A percentile compares a stretch with the other conserved stretches of the same genome.
phyloP scores from a whole-genome alignment of 2,329 filamentous ascomycete species.

The Hansfordia pulvinata region DNA sequence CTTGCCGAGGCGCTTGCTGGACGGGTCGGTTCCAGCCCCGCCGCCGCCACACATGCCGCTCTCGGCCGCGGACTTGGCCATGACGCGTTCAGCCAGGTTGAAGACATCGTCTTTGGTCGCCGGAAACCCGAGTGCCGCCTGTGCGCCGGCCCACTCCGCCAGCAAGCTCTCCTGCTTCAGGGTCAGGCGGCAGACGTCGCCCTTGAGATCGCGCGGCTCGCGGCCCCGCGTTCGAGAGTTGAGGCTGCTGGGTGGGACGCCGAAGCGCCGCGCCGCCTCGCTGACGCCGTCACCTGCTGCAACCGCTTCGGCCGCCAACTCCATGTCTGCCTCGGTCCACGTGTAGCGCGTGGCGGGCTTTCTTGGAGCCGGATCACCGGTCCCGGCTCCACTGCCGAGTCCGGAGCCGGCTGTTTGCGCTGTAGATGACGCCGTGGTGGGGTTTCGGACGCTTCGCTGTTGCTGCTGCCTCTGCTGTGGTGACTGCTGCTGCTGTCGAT shows the following conservation, averaged over 20 bases:
- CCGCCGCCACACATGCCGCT: neutral
- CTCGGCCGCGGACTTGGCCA: slow-evolving; percentile 6
- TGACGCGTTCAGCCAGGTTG: slow-evolving; percentile 8
- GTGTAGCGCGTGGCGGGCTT: slow-evolving; percentile 6
- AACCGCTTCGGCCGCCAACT: slow-evolving; percentile 8
- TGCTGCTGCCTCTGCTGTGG: no score
- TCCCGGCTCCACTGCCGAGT: neutral
- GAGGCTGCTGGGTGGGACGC: slow-evolving; percentile 11
- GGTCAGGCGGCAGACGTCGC: slow-evolving; percentile 9
- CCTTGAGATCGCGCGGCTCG: slow-evolving; percentile 8
- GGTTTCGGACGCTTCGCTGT: no score
- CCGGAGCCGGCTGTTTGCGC: neutral
- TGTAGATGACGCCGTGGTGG: no score
- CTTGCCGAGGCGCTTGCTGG: slow-evolving; percentile 9
- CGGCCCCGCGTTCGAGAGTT: slow-evolving; percentile 9
- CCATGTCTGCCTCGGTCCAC: slow-evolving; percentile 11
- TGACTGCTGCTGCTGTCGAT: no score
- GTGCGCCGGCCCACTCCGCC: slow-evolving; percentile 12
- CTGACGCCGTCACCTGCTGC: slow-evolving; percentile 4
- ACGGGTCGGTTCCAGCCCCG: neutral
- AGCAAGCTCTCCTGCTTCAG: slow-evolving; percentile 11
- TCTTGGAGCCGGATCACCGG: neutral
- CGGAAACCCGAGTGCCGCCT: slow-evolving; percentile 10
- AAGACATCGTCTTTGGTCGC: slow-evolving; percentile 12
- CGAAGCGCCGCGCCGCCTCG: slow-evolving; percentile 10